Evolutionary conservation across 352 stramenopile species (phyloP), one percentile per base, ranked within the genome.

Genomic region (Phytophthora pini): DNA sequence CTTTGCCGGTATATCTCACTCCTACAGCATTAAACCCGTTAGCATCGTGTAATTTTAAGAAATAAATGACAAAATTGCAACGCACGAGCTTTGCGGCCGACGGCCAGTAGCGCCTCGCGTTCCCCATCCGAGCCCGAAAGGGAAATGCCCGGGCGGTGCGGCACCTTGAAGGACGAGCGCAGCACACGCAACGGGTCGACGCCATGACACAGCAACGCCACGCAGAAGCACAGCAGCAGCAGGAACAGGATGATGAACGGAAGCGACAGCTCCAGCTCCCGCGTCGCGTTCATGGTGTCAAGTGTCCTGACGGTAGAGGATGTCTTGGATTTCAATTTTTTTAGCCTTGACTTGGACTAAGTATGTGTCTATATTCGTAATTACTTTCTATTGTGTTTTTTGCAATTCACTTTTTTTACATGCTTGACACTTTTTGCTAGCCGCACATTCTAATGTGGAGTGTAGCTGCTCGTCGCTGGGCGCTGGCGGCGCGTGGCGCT

Each of bases 151-250:
- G 58, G 41, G 11, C 51, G 58, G 11, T 43, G 47, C 40, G 85
- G 85, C 24, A 56, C 72, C 57, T 90, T 88, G 63, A 80, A 91
- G 13, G 64, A 64, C 51, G 83, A 84, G 53, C 83, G 81, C 60
- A 92, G 54, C 36, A 93, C 49, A 3, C 85, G 82, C 61, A 82
- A 51, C 29, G 85, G 85, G 50, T 89, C 72, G 15, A 93, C 62
- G 0, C 85, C 85, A 39, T 89, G 79, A 27, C 67, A 87, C 17
- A 85, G 43, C 10, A 93, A 62, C 45, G 72, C 36, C 5, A 73
- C 44, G 49, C 80, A 89, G 24, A 66, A 61, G 59, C 48, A 89
- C 27, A 92, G 24, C 43, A 84, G 47, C n/a, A 89, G 20, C 26
- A 88, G 40, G 27, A 70, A 34, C 48, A 83, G 40, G 49, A 81